phyloP scores from a whole-genome alignment of 202 grass and related monocot genomes.

The Tripidium arundinaceum region DNA sequence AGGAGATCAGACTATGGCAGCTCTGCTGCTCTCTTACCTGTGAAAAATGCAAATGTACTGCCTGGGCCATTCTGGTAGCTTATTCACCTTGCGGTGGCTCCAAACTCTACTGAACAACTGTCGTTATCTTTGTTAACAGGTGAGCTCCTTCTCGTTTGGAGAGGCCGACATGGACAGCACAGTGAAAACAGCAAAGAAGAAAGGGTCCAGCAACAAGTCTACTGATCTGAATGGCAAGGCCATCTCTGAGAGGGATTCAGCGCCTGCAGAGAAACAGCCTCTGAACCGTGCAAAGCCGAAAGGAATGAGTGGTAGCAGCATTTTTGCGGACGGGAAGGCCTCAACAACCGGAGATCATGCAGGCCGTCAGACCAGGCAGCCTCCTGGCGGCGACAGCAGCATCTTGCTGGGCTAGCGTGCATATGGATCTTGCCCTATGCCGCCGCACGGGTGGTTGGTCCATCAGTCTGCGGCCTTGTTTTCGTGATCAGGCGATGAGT shows the following conservation, averaged over 20 bases:
- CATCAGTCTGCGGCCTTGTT: conserved; percentile 28
- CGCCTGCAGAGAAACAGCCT: conserved; percentile 42
- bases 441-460: neutral
- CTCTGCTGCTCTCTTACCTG: conserved; percentile 44
- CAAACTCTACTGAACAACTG: conserved; percentile 5
- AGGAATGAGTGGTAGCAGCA: conserved; percentile 61
- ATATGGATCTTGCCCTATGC: conserved; percentile 12
- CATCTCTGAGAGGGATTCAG: conserved; percentile 54
- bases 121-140: conserved; percentile 33
- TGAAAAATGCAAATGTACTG: conserved; percentile 66
- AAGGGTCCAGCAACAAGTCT: conserved; percentile 49
- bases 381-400: conserved; percentile 84
- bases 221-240: conserved; percentile 58
- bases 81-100: neutral
- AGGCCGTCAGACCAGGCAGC: conserved; percentile 57
- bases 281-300: conserved; percentile 63
- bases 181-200: conserved; percentile 62
- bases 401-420: conserved; percentile 64
- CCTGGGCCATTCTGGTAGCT: neutral
- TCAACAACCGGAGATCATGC: conserved; percentile 32
- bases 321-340: conserved; percentile 64
- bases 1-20: conserved; percentile 46
- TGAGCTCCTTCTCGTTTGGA: conserved; percentile 69
- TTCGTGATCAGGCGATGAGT: conserved; percentile 16
- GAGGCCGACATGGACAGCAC: conserved; percentile 46